Evolutionary conservation across 768 basidiomycete genomes (phyloP).

Genomic region (Termitomyces sp.): DNA sequence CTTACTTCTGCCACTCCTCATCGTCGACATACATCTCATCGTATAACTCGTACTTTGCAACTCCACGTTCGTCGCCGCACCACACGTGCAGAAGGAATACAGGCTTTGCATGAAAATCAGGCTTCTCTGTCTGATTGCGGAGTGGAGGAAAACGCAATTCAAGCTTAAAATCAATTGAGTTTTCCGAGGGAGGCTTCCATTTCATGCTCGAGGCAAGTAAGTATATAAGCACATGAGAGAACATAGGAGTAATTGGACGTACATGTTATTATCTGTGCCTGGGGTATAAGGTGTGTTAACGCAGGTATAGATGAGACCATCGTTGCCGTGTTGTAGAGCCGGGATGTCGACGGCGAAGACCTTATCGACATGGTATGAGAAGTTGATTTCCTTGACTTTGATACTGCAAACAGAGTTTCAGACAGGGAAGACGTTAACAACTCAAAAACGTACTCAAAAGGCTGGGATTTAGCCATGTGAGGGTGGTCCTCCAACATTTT

Average conservation of each 20-base stretch:
- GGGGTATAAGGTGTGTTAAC: conserved; percentile 81
- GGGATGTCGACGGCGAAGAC: conserved; percentile 86
- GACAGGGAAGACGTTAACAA: background rate
- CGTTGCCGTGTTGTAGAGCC: conserved; percentile 82
- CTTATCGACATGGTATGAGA: conserved; percentile 83
- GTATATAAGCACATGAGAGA: conserved; percentile 3
- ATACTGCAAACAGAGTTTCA: conserved; percentile 45
- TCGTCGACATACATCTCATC: conserved; percentile 85
- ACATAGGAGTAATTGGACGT: conserved; percentile 19
- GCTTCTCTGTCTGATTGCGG: conserved; percentile 43
- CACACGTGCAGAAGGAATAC: conserved; percentile 80
- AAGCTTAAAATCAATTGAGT: conserved; percentile 96
- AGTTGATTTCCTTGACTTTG: conserved; percentile 79
- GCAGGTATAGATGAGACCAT: conserved; percentile 96
- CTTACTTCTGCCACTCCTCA: conserved; percentile 91
- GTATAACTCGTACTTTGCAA: conserved; percentile 70
- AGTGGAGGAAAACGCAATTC: conserved; percentile 87
- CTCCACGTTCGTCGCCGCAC: conserved; percentile 60
- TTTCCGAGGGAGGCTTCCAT: conserved; percentile 98
- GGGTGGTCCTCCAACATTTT: conserved; percentile 68
- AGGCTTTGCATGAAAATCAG: conserved; percentile 84
- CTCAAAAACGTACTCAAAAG: conserved; percentile 75
- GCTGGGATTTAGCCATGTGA: conserved; percentile 53
- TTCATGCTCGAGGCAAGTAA: conserved; percentile 64
- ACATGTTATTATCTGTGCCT: conserved; percentile 88